Percentiles rank a stretch among this genome's conserved stretches.
These are phyloP conservation scores for Fusarium annulatum DNA, from an alignment of 2,329 filamentous ascomycete genomes.

Conservation along the genomic window DNA sequence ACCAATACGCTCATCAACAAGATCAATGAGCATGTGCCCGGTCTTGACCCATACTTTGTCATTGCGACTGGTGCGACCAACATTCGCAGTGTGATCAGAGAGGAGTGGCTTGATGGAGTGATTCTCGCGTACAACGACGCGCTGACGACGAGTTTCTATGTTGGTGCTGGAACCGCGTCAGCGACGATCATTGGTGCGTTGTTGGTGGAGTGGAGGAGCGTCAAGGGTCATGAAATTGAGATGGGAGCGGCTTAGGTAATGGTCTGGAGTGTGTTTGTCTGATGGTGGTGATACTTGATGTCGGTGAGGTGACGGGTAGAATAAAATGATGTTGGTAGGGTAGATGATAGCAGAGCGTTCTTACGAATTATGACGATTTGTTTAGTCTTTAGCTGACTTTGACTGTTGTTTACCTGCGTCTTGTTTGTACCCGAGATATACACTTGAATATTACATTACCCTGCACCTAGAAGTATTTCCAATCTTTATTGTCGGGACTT, in stretches of 20 bases:
- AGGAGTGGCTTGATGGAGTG: constrained; percentile 49
- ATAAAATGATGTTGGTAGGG: not conserved
- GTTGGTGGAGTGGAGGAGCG: constrained; percentile 65
- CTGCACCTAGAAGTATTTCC: not conserved
- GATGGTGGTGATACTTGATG: not conserved
- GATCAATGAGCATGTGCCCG: constrained; percentile 51
- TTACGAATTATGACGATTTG: not conserved
- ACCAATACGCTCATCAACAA: constrained; percentile 57
- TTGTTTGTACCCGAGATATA: not conserved
- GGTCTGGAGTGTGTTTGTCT: not conserved
- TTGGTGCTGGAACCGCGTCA: constrained; percentile 57
- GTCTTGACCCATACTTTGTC: constrained; percentile 48
- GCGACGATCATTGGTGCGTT: constrained; percentile 56
- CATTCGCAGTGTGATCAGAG: constrained; percentile 46
- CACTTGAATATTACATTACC: not conserved
- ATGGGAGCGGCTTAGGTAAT: constrained; percentile 41
- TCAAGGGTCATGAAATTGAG: constrained; percentile 64
- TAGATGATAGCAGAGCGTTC: not conserved
- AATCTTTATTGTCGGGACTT: not conserved
- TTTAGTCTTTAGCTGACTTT: not conserved
- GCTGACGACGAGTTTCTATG: constrained; percentile 55
- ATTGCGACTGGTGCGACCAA: constrained; percentile 53
- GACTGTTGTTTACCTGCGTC: not conserved
- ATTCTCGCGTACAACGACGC: constrained; percentile 58
- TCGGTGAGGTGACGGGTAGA: not conserved